Evolutionary conservation across 345 rosid species (phyloP), one percentile per base, ranked within the genome.

Genomic region (Nasturtium officinale): DNA sequence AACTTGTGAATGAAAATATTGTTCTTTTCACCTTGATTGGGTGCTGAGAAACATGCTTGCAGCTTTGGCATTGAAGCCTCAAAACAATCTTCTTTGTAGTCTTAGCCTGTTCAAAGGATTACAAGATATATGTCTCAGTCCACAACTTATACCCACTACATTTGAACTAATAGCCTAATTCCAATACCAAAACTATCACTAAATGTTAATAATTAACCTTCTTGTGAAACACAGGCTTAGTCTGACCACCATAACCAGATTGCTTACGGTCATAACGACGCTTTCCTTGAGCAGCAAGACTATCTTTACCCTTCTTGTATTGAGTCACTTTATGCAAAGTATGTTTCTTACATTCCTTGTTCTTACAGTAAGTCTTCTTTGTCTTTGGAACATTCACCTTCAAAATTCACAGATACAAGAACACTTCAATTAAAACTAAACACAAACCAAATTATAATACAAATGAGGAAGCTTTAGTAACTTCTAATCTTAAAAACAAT

Each of bases 321-420:
- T 89, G 96, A 4, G 96, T 89, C 1, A 89, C 90, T 80, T 89
- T 89, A 60, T 89, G 92, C 84, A 89, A 71, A 30, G 96, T 86
- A 79, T 87, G 96, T 82, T 87, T 87, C 69, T 68, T 89, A 86
- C 96, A 87, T 33, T 86, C 89, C 82, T 89, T 89, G 85, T 75
- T 87, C 81, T 87, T 87, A 61, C 92, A 87, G 83, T 86, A 86
- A 0, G 92, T 88, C 80, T 90, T 90, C 93, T 90, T 90, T 0
- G 94, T 90, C 82, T 90, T 88, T 3, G 94, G 94, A 71, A 88
- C 85, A 72, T 90, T 90, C 87, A 90, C 96, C 96, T 89, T 20
- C 26, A 53, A 18, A 1, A 16, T 26, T 26, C 53, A 74, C 29
- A 15, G 6, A 4, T 23, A 2, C 7, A 33, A 51, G 2, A 51